phyloP scores from a whole-genome alignment of 2,329 filamentous ascomycete species.

The Cordyceps sp. region DNA sequence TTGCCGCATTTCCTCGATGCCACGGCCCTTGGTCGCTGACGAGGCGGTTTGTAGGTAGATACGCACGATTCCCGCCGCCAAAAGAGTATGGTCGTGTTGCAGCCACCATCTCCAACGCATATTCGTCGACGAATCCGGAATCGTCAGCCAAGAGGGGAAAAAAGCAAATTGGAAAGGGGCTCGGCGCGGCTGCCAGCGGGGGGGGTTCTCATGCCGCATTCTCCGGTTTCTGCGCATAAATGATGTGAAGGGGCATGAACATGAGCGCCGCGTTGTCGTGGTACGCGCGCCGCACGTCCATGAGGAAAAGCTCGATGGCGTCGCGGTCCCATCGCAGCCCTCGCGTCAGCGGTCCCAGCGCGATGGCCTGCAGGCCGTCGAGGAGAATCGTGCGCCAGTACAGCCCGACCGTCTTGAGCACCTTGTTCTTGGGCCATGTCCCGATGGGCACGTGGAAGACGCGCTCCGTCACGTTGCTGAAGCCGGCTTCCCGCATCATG shows the following conservation, averaged over 20 bases:
- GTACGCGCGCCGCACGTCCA: conserved; percentile 30
- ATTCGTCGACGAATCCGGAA: too few relatives aligned
- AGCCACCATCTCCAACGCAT: too few relatives aligned
- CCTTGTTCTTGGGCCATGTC: conserved; percentile 33
- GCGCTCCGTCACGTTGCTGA: conserved; percentile 31
- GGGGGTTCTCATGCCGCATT: background rate
- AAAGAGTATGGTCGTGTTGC: too few relatives aligned
- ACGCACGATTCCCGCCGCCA: too few relatives aligned
- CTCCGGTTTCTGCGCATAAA: conserved; percentile 35
- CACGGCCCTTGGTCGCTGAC: too few relatives aligned
- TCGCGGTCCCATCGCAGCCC: conserved; percentile 29
- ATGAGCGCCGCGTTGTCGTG: conserved; percentile 24
- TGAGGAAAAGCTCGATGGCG: conserved; percentile 30
- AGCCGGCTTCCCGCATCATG: conserved; percentile 32
- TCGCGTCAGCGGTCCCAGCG: conserved; percentile 32
- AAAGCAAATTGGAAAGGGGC: too few relatives aligned
- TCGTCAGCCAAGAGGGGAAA: background rate
- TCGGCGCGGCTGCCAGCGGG: too few relatives aligned
- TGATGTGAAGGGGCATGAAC: conserved; percentile 39
- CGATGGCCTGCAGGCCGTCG: conserved; percentile 33
- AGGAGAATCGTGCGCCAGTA: conserved; percentile 33
- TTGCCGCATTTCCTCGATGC: too few relatives aligned
- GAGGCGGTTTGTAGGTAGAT: too few relatives aligned
- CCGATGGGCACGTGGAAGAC: conserved; percentile 36
- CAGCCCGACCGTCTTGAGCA: conserved; percentile 31